phyloP scores from a whole-genome alignment of 1,139 yeast species.

The Pichia cactophila region DNA sequence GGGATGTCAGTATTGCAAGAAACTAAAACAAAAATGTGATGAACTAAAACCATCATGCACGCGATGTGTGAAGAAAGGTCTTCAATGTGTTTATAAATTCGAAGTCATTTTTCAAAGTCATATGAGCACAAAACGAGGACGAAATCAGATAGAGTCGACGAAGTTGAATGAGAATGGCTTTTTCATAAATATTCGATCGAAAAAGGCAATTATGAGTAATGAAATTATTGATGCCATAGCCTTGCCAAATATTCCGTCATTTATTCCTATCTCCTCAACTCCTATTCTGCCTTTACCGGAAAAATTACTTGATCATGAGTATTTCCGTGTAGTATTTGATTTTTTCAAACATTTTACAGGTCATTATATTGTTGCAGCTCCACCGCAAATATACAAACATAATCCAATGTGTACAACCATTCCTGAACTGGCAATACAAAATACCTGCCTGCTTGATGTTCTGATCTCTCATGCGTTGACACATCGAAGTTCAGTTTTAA shows the following conservation, averaged over 20 bases:
- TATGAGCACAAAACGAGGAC: background rate
- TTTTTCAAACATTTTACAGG: slow-evolving; percentile 12
- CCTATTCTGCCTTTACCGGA: slow-evolving; percentile 14
- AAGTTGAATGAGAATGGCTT: background rate
- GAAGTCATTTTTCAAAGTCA: slow-evolving; percentile 13
- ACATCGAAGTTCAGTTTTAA: slow-evolving; percentile 10
- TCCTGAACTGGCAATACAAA: slow-evolving; percentile 9
- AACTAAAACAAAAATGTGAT: slow-evolving; percentile 12
- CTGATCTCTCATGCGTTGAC: slow-evolving; percentile 10
- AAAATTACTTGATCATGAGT: slow-evolving; percentile 10
- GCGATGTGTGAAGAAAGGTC: slow-evolving; percentile 6
- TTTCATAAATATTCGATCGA: background rate
- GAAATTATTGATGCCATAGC: background rate
- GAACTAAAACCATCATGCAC: slow-evolving; percentile 12
- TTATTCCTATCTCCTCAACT: slow-evolving; percentile 4
- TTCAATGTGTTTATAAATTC: slow-evolving; percentile 10
- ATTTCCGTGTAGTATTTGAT: slow-evolving; percentile 9
- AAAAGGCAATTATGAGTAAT: background rate
- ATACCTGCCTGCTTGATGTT: slow-evolving; percentile 9
- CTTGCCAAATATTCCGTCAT: slow-evolving; percentile 3
- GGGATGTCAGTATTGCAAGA: slow-evolving; percentile 13
- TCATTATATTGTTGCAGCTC: slow-evolving; percentile 11
- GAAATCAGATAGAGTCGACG: no score
- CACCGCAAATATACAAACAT: slow-evolving; percentile 8
- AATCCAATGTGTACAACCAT: slow-evolving; percentile 11